Conservation (phyloP, 2,329 filamentous ascomycete species). For the Talaromyces sp. region DNA sequence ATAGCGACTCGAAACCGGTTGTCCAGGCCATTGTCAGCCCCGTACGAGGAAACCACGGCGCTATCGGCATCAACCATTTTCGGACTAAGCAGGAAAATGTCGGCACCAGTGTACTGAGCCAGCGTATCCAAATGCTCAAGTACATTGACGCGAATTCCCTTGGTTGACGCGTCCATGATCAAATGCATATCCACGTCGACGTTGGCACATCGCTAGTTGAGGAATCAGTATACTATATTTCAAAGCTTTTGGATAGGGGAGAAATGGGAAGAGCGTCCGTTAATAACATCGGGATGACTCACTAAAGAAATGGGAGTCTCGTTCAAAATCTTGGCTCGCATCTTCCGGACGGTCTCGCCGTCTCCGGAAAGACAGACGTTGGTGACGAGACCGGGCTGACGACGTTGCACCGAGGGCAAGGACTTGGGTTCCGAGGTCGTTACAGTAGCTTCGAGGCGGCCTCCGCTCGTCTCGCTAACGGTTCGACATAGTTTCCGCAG, state of each 20-base stretch:
- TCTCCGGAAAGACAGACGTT: slow-evolving; percentile 90
- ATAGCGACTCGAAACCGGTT: slow-evolving; percentile 89
- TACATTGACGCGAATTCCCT: slow-evolving; percentile 69
- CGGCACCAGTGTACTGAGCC: slow-evolving; percentile 83
- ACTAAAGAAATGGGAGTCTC: slow-evolving; percentile 90
- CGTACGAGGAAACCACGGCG: slow-evolving; percentile 67
- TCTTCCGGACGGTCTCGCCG: slow-evolving; percentile 82
- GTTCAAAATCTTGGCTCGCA: slow-evolving; percentile 82
- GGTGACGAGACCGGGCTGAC: slow-evolving; percentile 62
- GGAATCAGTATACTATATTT: not conserved
- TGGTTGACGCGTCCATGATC: slow-evolving; percentile 69
- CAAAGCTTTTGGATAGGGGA: too few relatives aligned
- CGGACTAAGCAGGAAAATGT: slow-evolving; percentile 92
- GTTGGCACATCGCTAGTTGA: slow-evolving; percentile 72
- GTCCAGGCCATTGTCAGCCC: slow-evolving; percentile 72
- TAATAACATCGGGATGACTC: slow-evolving; percentile 40
- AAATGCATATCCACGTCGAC: slow-evolving; percentile 91
- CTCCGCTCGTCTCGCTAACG: slow-evolving; percentile 63
- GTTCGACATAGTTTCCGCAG: slow-evolving; percentile 77
- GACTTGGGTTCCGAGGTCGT: slow-evolving; percentile 75
- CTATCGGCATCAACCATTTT: slow-evolving; percentile 77
- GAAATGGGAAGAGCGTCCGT: too few relatives aligned
- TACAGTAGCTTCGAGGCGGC: slow-evolving; percentile 79
- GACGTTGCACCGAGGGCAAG: slow-evolving; percentile 46
- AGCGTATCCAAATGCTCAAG: slow-evolving; percentile 83